Evolutionary conservation across 257 asterid species (phyloP).

Genomic region (Paraleonurus japonicus): DNA sequence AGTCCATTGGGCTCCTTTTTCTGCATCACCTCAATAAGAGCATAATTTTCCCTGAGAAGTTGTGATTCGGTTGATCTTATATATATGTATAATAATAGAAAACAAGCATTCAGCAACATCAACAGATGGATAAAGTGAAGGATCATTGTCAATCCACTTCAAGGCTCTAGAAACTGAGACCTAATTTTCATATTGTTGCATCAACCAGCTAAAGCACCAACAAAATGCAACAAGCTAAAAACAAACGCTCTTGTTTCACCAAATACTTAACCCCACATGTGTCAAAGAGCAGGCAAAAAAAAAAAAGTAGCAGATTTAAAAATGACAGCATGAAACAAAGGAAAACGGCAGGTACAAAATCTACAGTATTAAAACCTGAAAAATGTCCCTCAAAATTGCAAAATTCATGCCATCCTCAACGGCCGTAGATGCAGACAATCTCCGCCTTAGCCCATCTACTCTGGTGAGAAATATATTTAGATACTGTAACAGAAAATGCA

Average conservation of each 20-base stretch:
- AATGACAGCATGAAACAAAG: neutral
- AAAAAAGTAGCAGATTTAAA: slow-evolving; percentile 1
- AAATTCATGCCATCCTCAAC: slow-evolving; percentile 46
- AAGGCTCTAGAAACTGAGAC: slow-evolving; percentile 1
- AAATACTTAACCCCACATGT: slow-evolving; percentile 9
- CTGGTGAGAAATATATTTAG: slow-evolving; percentile 84
- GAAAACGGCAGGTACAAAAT: slow-evolving; percentile 4
- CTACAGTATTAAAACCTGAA: slow-evolving; percentile 54
- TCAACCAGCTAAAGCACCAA: slow-evolving; percentile 19
- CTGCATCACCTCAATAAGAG: neutral
- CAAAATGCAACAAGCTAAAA: slow-evolving; percentile 4
- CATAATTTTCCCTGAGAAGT: neutral
- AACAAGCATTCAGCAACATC: neutral
- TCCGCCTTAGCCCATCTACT: slow-evolving; percentile 90
- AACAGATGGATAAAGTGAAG: too few relatives aligned
- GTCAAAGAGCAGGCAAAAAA: neutral
- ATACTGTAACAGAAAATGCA: slow-evolving; percentile 63
- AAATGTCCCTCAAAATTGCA: slow-evolving; percentile 58
- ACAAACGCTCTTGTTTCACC: slow-evolving; percentile 1
- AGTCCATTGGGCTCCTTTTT: neutral
- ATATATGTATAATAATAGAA: too few relatives aligned
- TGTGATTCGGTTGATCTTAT: neutral
- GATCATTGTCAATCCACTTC: neutral
- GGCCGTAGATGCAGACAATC: slow-evolving; percentile 50
- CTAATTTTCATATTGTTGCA: neutral